Evolutionary conservation across 2,329 filamentous ascomycete genomes (phyloP), one percentile per base, ranked within the genome.

Genomic region (Cryphonectria japonica): DNA sequence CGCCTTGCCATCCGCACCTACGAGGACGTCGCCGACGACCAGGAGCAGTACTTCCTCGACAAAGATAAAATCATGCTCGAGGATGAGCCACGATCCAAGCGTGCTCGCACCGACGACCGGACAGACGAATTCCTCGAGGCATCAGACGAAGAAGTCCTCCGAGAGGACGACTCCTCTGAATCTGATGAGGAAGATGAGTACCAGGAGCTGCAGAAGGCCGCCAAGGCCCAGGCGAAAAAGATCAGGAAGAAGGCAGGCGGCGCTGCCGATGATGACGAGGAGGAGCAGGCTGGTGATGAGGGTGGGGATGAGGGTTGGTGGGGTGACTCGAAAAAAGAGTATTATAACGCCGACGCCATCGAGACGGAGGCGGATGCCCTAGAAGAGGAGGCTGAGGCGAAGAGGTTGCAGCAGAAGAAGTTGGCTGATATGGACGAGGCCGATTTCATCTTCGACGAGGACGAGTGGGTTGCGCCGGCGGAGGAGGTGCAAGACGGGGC

Each of bases 391-490:
- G 89, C 87, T 14, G 97, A 99, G 80, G 96, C 95, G 3, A 91
- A 92, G 79, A 87, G 94, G 73, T 82, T 99, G 72, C 95, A 98
- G 80, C 91, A 94, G 81, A 98, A 97, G 85, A 95, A 96, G 78
- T 82, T 98, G 34, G 87, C 94, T 75, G 91, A 92, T 75, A 96
- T 99, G 93, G 89, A 90, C 7, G 95, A 97, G 75, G 92, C 92
- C 54, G 96, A 99, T 79, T 99, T 98, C 78, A 91, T 94, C 11
- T 97, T 98, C 75, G 94, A 98, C 76, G 93, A 97, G 77, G 87
- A 89, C 59, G 94, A 97, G 75, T 98, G 95, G 96, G 79, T 91
- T 52, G 89, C 87, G 37, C 83, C 85, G 22, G 86, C 85, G 3
- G 84, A 84, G 22, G 83, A 85, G 32, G 83, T 83, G 1, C 83